phyloP scores from a whole-genome alignment of 352 stramenopile genomes.

The Phytopythium aichiense region DNA sequence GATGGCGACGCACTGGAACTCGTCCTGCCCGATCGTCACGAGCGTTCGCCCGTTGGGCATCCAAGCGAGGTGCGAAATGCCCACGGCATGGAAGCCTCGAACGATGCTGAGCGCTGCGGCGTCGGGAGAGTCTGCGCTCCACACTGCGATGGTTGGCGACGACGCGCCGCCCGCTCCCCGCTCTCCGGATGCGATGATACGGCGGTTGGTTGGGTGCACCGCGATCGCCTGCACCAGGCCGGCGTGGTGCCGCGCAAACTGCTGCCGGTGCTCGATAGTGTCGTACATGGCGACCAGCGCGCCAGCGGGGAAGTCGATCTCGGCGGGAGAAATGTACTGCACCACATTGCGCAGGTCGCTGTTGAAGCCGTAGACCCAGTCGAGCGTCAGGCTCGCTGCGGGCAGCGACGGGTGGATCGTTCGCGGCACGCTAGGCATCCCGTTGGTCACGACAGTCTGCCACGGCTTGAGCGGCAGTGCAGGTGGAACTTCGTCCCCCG shows the following conservation, averaged over 20 bases:
- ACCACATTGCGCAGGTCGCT: slow-evolving; percentile 53
- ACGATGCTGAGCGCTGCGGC: slow-evolving; percentile 50
- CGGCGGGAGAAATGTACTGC: slow-evolving; percentile 57
- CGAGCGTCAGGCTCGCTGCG: slow-evolving; percentile 58
- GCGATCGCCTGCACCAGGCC: slow-evolving; percentile 55
- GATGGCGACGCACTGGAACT: slow-evolving; percentile 64
- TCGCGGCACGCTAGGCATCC: slow-evolving; percentile 48
- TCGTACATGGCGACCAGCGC: slow-evolving; percentile 68
- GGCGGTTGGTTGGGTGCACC: slow-evolving; percentile 42
- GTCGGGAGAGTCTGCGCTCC: slow-evolving; percentile 37
- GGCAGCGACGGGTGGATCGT: slow-evolving; percentile 44
- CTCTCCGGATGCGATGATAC: slow-evolving; percentile 61
- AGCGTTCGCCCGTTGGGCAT: slow-evolving; percentile 66
- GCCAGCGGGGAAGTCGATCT: slow-evolving; percentile 63
- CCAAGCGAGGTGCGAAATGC: slow-evolving; percentile 68
- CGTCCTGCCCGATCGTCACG: slow-evolving; percentile 61
- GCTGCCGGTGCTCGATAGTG: slow-evolving; percentile 63
- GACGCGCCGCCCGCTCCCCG: slow-evolving; percentile 18
- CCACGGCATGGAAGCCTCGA: slow-evolving; percentile 60
- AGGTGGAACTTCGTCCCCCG: neutral
- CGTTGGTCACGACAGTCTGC: slow-evolving; percentile 61
- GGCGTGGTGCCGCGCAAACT: slow-evolving; percentile 58
- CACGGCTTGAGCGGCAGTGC: slow-evolving; percentile 36
- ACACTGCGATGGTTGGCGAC: slow-evolving; percentile 66
- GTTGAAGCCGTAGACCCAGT: slow-evolving; percentile 83